These are phyloP conservation scores for Mortierella sp. DNA, from an alignment of 371 early-diverging fungal genomes.

Conservation along the genomic window DNA sequence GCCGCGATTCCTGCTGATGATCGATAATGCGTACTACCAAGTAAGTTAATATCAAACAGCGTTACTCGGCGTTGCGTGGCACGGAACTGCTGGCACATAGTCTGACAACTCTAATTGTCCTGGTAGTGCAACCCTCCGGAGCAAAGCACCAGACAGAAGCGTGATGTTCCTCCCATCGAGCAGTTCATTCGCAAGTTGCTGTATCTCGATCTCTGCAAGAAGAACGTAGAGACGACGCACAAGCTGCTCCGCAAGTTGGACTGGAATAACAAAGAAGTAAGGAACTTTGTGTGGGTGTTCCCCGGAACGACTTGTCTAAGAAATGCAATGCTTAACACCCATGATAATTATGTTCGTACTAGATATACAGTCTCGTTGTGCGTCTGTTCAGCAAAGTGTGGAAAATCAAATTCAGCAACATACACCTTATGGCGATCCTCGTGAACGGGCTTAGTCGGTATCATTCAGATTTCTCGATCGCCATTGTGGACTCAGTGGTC, in stretches of 20 bases:
- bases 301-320: no score
- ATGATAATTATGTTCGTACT: neutral
- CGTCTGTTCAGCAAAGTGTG: slow-evolving; percentile 87
- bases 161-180: slow-evolving; percentile 81
- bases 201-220: slow-evolving; percentile 80
- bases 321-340: no score
- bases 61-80: no score
- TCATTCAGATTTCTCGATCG: slow-evolving; percentile 89
- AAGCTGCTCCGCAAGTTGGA: slow-evolving; percentile 87
- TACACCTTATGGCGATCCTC: slow-evolving; percentile 85
- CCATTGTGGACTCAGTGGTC: slow-evolving; percentile 85
- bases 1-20: slow-evolving; percentile 83
- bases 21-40: slow-evolving; percentile 94
- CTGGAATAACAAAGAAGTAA: slow-evolving; percentile 79
- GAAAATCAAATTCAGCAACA: slow-evolving; percentile 91
- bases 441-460: slow-evolving; percentile 80
- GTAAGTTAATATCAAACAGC: slow-evolving; percentile 24
- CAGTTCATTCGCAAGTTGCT: slow-evolving; percentile 88
- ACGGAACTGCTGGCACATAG: no score
- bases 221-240: slow-evolving; percentile 73
- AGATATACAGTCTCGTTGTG: slow-evolving; percentile 47
- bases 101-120: neutral
- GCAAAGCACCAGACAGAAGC: slow-evolving; percentile 64
- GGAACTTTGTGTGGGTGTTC: neutral
- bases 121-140: slow-evolving; percentile 87